Evolutionary conservation across 2,329 filamentous ascomycete genomes (phyloP).

Genomic region (Sclerotinia sclerotiorum): DNA sequence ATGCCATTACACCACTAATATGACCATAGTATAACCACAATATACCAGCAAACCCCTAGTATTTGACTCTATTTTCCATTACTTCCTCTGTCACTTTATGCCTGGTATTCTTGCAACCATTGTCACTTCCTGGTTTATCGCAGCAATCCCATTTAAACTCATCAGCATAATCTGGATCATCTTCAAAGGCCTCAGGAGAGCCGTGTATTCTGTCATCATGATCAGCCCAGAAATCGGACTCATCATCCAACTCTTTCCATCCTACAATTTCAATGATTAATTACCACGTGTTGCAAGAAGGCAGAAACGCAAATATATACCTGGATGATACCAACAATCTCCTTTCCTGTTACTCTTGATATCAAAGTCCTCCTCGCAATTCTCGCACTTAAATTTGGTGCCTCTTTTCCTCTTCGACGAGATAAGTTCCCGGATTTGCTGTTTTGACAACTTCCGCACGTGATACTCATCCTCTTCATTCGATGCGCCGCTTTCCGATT

Average conservation of each 20-base stretch:
- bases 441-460: not conserved
- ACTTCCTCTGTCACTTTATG: not conserved
- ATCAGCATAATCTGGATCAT: not conserved
- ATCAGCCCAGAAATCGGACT: not conserved
- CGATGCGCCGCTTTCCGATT: not conserved
- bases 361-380: not conserved
- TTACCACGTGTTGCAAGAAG: not conserved
- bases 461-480: not conserved
- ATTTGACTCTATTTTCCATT: not conserved
- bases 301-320: not conserved
- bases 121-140: not conserved
- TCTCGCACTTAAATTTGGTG: not conserved
- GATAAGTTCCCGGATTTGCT: not conserved
- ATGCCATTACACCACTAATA: too few relatives aligned
- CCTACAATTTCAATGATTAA: not conserved
- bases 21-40: not conserved
- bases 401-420: not conserved
- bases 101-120: not conserved
- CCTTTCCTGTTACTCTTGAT: not conserved
- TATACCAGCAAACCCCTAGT: not conserved
- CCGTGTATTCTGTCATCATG: not conserved
- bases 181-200: not conserved
- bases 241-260: not conserved
- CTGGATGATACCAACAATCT: not conserved
- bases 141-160: not conserved